Base-by-base conservation (phyloP, 2,329 filamentous ascomycete species). In the Phaeoacremonium minimum region DNA sequence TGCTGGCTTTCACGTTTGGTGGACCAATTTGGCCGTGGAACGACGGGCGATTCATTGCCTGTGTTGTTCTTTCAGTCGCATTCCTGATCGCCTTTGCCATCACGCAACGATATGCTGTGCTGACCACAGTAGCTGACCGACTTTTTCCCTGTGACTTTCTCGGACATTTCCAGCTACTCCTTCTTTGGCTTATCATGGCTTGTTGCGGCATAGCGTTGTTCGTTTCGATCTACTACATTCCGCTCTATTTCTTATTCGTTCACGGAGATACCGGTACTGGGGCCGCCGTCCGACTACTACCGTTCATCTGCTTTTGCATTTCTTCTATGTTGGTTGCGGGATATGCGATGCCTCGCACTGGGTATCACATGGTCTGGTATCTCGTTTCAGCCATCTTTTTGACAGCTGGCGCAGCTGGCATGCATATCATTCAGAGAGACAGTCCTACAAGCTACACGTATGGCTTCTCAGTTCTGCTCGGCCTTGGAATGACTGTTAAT, bases 171-270 rank as follows among this genome's bases (percentile, higher is more conserved):
- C 57, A 53, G 11, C 43, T 59, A 29, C 36, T 65, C 8, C 45
- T 73, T 1, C 50, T 73, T 3, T 64, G 60, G 41, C 47, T 63
- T 32, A 45, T 53, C 14, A 60, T 51, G 4, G 57, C 56, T 32
- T 49, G 62, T 7, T 58, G 58, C 39, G 47, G 54, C 28, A 40
- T 32, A 11, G 37, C 35, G 2, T 26, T 46, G 16, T 55, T 48
- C 30, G 38, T 55, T 5, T 40, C 46, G 17, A 47, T 67, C 15
- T 75, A 73, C 49, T 73, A 66, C 46, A 63, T 73, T 13, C 69
- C 71, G 0, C 49, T 75, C 6, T 72, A 61, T 50, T 75, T 74
- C 50, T 62, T 69, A 41, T 75, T 73, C 46, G 58, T 58, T 4
- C 52, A 52, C 3, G 58, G 58, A 6, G 68, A 71, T 28, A 48